phyloP scores from a whole-genome alignment of 176 grass and related monocot species.

The Cymbopogon citratus region DNA sequence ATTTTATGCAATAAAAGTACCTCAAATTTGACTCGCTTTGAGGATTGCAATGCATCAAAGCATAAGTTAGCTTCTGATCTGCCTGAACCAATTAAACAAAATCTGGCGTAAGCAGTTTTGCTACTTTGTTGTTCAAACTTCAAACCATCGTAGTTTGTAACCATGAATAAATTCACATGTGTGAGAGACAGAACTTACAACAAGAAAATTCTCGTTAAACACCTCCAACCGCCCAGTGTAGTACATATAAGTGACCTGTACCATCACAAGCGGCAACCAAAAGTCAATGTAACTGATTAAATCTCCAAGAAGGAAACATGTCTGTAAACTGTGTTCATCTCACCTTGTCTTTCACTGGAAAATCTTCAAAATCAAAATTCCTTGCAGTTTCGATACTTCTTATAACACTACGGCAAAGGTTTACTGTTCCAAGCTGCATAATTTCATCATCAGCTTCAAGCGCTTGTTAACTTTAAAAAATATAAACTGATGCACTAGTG shows the following conservation, averaged over 20 bases:
- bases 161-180: background rate
- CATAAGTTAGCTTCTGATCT: constrained; percentile 92
- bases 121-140: background rate
- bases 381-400: constrained; percentile 95
- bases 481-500: background rate
- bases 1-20: constrained; percentile 30
- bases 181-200: constrained; percentile 43
- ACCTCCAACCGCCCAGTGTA: constrained; percentile 89
- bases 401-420: constrained; percentile 91
- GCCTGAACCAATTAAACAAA: constrained; percentile 57
- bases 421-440: constrained; percentile 94
- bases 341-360: constrained; percentile 90
- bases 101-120: constrained; percentile 20
- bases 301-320: constrained; percentile 3
- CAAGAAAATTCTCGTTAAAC: constrained; percentile 92
- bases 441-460: constrained; percentile 28
- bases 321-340: background rate
- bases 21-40: constrained; percentile 65
- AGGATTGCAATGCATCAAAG: constrained; percentile 68
- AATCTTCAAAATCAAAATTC: constrained; percentile 97
- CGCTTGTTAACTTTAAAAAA: background rate
- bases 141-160: constrained; percentile 2
- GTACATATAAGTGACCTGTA: constrained; percentile 96
- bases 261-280: constrained; percentile 4
- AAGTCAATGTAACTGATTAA: background rate